Percentiles rank a stretch among this genome's conserved stretches.
phyloP scores from a whole-genome alignment of 495 filamentous ascomycete species.

The Bathelium albidoporum region DNA sequence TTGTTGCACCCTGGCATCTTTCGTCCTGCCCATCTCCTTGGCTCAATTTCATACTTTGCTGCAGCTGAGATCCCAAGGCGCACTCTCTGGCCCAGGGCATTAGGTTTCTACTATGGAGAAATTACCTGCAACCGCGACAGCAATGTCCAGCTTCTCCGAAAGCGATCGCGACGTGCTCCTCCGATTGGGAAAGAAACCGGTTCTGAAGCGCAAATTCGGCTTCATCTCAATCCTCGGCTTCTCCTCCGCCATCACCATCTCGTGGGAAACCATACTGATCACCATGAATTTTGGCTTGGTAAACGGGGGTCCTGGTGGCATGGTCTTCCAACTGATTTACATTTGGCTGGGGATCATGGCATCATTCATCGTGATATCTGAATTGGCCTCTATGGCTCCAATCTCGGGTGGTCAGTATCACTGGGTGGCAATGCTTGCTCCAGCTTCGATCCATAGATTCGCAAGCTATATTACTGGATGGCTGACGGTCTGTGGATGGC shows the following conservation, averaged over 20 bases:
- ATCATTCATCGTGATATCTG: neutral
- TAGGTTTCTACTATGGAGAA: too few relatives aligned
- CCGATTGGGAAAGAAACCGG: too few relatives aligned
- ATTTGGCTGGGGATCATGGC: constrained; percentile 11
- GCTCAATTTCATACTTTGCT: too few relatives aligned
- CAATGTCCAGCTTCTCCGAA: too few relatives aligned
- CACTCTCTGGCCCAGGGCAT: too few relatives aligned
- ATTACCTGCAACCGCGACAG: too few relatives aligned
- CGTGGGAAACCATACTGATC: constrained; percentile 13
- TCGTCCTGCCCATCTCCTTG: too few relatives aligned
- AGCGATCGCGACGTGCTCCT: too few relatives aligned
- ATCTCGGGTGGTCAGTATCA: constrained; percentile 11
- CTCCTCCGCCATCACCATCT: constrained; percentile 8
- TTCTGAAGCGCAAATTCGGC: constrained; percentile 14
- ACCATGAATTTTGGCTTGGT: constrained; percentile 5
- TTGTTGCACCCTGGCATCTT: too few relatives aligned
- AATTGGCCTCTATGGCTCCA: constrained; percentile 11
- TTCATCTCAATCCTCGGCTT: constrained; percentile 14
- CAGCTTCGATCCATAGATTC: constrained; percentile 6
- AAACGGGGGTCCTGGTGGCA: constrained; percentile 13
- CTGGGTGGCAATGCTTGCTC: constrained; percentile 10
- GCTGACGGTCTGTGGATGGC: constrained; percentile 13
- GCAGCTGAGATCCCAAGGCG: too few relatives aligned
- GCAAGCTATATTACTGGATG: constrained; percentile 17
- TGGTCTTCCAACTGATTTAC: constrained; percentile 13